Evolutionary conservation across 2,329 filamentous ascomycete species (phyloP).

Genomic region (Monilinia laxa): DNA sequence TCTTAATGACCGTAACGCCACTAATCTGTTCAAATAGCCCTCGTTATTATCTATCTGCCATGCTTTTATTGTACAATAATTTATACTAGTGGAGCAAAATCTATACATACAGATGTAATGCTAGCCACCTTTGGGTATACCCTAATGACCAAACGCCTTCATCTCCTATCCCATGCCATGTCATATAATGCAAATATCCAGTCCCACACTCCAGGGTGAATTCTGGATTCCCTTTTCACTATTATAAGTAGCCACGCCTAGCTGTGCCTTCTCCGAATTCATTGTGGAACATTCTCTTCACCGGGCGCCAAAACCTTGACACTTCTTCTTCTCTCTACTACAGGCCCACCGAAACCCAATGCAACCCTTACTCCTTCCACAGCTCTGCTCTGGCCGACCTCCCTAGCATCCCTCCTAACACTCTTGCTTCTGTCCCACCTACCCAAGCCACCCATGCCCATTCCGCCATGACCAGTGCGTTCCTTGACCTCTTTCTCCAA

Average conservation of each 20-base stretch:
- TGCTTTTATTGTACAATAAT: background rate
- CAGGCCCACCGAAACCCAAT: constrained; percentile 42
- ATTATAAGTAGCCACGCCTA: background rate
- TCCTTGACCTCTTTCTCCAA: constrained; percentile 42
- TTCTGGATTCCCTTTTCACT: background rate
- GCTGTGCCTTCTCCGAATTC: background rate
- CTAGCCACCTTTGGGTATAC: constrained; percentile 13
- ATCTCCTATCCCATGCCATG: constrained; percentile 9
- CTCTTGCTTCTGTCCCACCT: constrained; percentile 25
- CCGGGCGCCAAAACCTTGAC: constrained; percentile 56
- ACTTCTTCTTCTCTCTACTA: constrained; percentile 60
- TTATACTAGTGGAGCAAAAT: background rate
- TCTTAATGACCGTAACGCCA: background rate
- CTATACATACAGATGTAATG: background rate
- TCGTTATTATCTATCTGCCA: background rate
- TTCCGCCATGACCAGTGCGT: constrained; percentile 20
- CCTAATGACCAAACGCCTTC: constrained; percentile 16
- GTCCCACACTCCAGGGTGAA: background rate
- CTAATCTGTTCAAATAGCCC: background rate
- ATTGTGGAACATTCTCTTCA: constrained; percentile 28
- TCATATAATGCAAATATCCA: background rate
- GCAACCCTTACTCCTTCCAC: constrained; percentile 60
- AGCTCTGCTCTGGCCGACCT: constrained; percentile 58
- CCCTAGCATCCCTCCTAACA: constrained; percentile 52
- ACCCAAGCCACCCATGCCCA: background rate